phyloP scores from a whole-genome alignment of 805 yeast genomes.

The Sugiyamaella smithiae region DNA sequence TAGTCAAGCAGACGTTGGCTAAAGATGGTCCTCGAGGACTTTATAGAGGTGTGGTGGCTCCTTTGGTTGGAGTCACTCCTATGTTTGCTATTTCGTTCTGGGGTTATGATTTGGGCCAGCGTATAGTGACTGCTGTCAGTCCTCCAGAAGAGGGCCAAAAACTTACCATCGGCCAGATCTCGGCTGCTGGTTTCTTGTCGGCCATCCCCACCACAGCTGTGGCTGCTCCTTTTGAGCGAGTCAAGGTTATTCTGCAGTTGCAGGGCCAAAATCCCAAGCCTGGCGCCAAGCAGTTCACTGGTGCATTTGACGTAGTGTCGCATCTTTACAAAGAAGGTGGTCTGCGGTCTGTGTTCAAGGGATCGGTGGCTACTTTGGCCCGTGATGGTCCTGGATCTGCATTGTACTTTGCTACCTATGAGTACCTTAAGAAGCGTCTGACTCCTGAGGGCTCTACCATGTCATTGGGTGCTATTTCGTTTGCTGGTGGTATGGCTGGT shows the following conservation, averaged over 20 bases:
- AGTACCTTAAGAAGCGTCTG: slow-evolving; percentile 63
- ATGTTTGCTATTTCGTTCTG: slow-evolving; percentile 98
- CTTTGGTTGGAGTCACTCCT: slow-evolving; percentile 94
- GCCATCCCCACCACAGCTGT: slow-evolving; percentile 94
- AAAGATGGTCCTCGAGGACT: slow-evolving; percentile 76
- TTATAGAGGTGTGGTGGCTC: slow-evolving; percentile 92
- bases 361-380: slow-evolving; percentile 87
- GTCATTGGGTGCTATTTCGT: slow-evolving; percentile 69
- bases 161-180: slow-evolving; percentile 66
- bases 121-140: slow-evolving; percentile 48
- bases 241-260: slow-evolving; percentile 89
- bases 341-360: slow-evolving; percentile 77
- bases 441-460: slow-evolving; percentile 55
- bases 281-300: slow-evolving; percentile 36
- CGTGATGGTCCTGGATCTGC: slow-evolving; percentile 99
- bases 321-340: slow-evolving; percentile 80
- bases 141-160: slow-evolving; percentile 27
- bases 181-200: slow-evolving; percentile 90
- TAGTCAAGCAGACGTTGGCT: slow-evolving; percentile 67
- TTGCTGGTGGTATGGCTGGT: slow-evolving; percentile 96
- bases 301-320: slow-evolving; percentile 59
- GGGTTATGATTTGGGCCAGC: slow-evolving; percentile 95
- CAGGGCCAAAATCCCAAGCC: slow-evolving; percentile 48
- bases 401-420: slow-evolving; percentile 91
- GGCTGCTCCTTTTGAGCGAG: slow-evolving; percentile 97